phyloP scores from a whole-genome alignment of 306 rosid genomes.

The Pyrus communis region DNA sequence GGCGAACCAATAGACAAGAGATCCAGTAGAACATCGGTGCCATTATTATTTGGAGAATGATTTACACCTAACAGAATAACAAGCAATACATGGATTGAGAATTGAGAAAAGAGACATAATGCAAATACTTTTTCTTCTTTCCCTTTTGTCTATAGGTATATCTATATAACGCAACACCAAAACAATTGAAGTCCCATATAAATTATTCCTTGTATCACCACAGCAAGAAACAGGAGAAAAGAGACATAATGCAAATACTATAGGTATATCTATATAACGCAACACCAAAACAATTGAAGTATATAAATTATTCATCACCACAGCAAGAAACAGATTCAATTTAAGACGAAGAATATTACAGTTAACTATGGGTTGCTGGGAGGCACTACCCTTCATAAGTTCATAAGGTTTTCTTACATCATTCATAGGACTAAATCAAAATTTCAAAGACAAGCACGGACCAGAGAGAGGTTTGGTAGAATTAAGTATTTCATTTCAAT shows the following conservation, averaged over 20 bases:
- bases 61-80: constrained; percentile 41
- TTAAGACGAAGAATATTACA: neutral
- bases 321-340: neutral
- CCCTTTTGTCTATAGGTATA: neutral
- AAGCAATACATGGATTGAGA: constrained; percentile 7
- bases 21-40: constrained; percentile 74
- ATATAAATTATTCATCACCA: neutral
- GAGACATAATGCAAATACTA: neutral
- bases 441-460: neutral
- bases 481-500: neutral
- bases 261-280: neutral
- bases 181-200: neutral
- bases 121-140: neutral
- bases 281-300: neutral
- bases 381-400: neutral
- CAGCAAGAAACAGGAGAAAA: constrained; percentile 1
- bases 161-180: neutral
- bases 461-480: neutral
- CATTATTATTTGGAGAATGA: constrained; percentile 49
- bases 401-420: neutral
- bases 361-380: neutral
- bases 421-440: neutral
- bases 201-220: neutral
- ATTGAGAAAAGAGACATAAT: constrained; percentile 4
- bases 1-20: constrained; percentile 65